Evolutionary conservation across 495 filamentous ascomycete genomes (phyloP), one percentile per base, ranked within the genome.

Genomic region (Penicillium tannophilum): DNA sequence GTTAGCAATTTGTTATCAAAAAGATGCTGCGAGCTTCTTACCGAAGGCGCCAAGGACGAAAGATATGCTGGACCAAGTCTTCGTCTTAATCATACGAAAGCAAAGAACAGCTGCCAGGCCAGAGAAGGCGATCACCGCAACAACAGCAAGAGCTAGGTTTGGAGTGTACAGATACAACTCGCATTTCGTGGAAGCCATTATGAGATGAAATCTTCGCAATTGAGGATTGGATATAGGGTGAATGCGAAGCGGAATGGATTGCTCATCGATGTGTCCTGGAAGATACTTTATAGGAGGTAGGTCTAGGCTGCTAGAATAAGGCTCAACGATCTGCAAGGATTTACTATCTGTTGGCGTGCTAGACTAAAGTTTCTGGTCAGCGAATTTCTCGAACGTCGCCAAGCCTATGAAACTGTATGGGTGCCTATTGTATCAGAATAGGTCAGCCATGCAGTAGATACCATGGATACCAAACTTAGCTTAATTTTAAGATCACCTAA

Each of bases 81-180:
- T 55, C 3, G 52, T 35, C 7, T 45, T 45, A 6, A 41, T 42
- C 23, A 60, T 55, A 16, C 52, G 52, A 19, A 60, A 43, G 14
- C 20, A 2, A 35, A 24, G 52, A 35, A 33, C 36, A 33, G 51
- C 14, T 17, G 30, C 24, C 19, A 60, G 46, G 7, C 10, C 20
- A 19, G 47, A 55, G 19, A 43, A 60, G 35, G 42, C 4, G 19
- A 33, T 55, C 5, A 60, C 52, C 31, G 33, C 58, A 20, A 55
- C 19, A 8, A 55, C 45, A 7, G 58, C 52, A 17, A 55, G 52
- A 10, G 52, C 33, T 17, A 55, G 4, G 28, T 52, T 55, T 11
- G 58, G 58, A 5, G 24, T 52, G 16, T 60, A 60, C n/a, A 19
- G 11, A 26, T 60, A 60, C 31, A 54, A 23, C 24, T 47, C 42